Evolutionary conservation across 495 filamentous ascomycete genomes (phyloP).

Genomic region (Hypoxylon cercidicola): DNA sequence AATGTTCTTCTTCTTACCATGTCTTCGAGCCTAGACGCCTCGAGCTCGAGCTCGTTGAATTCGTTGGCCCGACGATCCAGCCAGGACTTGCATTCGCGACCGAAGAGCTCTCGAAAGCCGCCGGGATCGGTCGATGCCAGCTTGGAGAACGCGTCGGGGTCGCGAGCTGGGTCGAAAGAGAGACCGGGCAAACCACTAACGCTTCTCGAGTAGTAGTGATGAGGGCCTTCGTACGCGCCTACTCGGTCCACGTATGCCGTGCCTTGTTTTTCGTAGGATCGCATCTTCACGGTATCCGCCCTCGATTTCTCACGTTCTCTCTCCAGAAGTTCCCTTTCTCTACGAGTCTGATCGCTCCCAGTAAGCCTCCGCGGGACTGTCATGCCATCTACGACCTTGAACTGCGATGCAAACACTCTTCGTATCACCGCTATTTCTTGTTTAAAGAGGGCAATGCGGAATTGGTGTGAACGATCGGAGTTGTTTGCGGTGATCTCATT

Average conservation of each 20-base stretch:
- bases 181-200: slow-evolving; percentile 8
- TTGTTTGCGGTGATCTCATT: slow-evolving; percentile 48
- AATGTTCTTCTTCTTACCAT: slow-evolving; percentile 27
- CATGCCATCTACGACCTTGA: slow-evolving; percentile 24
- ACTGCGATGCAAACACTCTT: slow-evolving; percentile 40
- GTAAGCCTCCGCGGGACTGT: slow-evolving; percentile 4
- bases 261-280: slow-evolving; percentile 29
- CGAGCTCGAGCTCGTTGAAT: slow-evolving; percentile 30
- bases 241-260: slow-evolving; percentile 34
- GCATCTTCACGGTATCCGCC: slow-evolving; percentile 23
- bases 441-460: slow-evolving; percentile 48
- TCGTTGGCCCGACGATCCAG: slow-evolving; percentile 29
- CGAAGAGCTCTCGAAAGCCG: slow-evolving; percentile 45
- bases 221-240: slow-evolving; percentile 23
- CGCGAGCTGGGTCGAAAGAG: slow-evolving; percentile 8
- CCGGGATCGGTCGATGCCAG: slow-evolving; percentile 41
- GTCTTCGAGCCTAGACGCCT: slow-evolving; percentile 37
- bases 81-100: slow-evolving; percentile 39
- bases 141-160: slow-evolving; percentile 27
- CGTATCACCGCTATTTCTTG: slow-evolving; percentile 53
- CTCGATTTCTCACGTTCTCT: slow-evolving; percentile 23
- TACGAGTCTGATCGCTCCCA: slow-evolving; percentile 19
- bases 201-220: slow-evolving; percentile 21
- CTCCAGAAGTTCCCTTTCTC: slow-evolving; percentile 39
- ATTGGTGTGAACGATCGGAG: slow-evolving; percentile 49